Base-by-base conservation (phyloP, 2,329 filamentous ascomycete species). In the Pyrenophora graminea region DNA sequence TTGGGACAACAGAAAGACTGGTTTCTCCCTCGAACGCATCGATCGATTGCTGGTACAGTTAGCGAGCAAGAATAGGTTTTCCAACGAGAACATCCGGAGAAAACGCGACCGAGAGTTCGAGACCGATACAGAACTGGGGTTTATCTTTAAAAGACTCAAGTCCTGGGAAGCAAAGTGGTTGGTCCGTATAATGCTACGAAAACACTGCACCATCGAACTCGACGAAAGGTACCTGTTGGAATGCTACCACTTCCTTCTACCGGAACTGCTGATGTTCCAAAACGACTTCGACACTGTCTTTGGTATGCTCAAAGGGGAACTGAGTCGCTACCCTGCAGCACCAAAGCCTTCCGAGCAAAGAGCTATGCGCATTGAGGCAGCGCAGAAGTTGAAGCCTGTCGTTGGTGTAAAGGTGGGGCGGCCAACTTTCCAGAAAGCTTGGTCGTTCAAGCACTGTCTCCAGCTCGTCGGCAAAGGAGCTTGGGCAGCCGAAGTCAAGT, bases 141-240 rank as follows among this genome's bases (percentile, higher is more conserved):
- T 63, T 1, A 60, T 13, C 76, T 91, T 46, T 79, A 82, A 39
- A 21, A 59, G 59, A 23, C 49, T 68, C 2, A 63, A 68, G 39
- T 83, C 89, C 3, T 77, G 79, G 79, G 89, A 96, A 66, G 88
- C 86, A 3, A 96, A 96, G 74, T 97, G 92, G 92, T 79, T 96
- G 9, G 89, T 89, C 80, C 82, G 92, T 3, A 77, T 97, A 25
- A 79, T 96, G 5, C 76, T 96, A 23, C 94, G 95, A 66, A 82
- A 86, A 56, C 89, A 87, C 52, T 79, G 81, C n/a, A 87, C 88
- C 0, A 77, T 92, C 0, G 69, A 81, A 1, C 66, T 95, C 1
- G 84, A 91, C 18, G 76, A 79, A 23, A 58, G 71, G 1, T 69
- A 81, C 15, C 73, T 90, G 0, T 79, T 89, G 39, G 74, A 76